Evolutionary conservation across 1,284 basidiomycete genomes (phyloP).

Genomic region (Phlebopus sp.): DNA sequence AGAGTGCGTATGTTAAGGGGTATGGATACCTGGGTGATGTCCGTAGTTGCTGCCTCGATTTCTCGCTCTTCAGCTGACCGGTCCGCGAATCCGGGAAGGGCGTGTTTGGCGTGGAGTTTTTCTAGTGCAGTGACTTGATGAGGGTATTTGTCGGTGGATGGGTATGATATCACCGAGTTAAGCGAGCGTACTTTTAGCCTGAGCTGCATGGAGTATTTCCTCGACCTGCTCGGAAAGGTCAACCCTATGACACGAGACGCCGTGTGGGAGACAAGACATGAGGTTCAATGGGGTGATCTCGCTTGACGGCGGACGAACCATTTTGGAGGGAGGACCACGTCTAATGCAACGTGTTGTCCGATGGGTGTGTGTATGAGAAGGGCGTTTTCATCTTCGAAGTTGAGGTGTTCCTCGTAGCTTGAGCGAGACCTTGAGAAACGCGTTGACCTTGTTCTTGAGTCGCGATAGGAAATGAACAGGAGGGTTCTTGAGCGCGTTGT

Average conservation of each 20-base stretch:
- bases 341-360: conserved; percentile 50
- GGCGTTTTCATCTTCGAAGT: conserved; percentile 62
- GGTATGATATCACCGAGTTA: conserved; percentile 13
- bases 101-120: conserved; percentile 93
- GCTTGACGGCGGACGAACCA: conserved; percentile 45
- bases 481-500: conserved; percentile 87
- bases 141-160: conserved; percentile 7
- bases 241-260: conserved; percentile 58
- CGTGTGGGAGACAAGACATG: conserved; percentile 12
- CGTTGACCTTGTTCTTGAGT: conserved; percentile 65
- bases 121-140: conserved; percentile 74
- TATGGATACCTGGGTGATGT: conserved; percentile 76
- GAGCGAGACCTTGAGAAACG: conserved; percentile 40
- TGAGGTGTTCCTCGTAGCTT: conserved; percentile 42
- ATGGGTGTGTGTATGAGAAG: conserved; percentile 55
- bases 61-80: conserved; percentile 90
- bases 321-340: conserved; percentile 67
- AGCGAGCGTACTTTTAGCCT: conserved; percentile 70
- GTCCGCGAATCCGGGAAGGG: conserved; percentile 94
- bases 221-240: conserved; percentile 89
- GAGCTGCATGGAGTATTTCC: conserved; percentile 65
- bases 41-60: conserved; percentile 83
- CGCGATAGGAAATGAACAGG: conserved; percentile 92
- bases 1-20: conserved; percentile 16
- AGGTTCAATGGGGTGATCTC: neutral